Conservation (phyloP, 306 rosid species). For the Alnus glutinosa region DNA sequence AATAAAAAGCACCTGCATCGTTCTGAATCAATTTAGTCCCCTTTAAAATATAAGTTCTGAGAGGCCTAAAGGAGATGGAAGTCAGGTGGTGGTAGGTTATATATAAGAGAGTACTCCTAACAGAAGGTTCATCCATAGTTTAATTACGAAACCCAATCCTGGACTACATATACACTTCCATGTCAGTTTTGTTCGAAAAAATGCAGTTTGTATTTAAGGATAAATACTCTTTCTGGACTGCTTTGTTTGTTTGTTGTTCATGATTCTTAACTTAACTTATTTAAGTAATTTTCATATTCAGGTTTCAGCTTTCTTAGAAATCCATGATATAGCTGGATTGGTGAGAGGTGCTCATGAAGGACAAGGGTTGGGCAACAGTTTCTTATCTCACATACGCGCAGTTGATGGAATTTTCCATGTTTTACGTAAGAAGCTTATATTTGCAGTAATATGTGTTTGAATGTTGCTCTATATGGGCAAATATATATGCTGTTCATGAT, state of each 20-base stretch:
- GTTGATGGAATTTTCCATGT: conserved; percentile 99
- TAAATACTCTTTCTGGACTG: conserved; percentile 2
- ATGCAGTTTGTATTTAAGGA: background rate
- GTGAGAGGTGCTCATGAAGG: conserved; percentile 98
- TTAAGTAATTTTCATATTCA: conserved; percentile 31
- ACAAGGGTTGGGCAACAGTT: conserved; percentile 96
- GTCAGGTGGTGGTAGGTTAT: background rate
- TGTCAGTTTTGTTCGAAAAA: background rate
- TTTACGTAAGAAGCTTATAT: conserved; percentile 62
- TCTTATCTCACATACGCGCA: conserved; percentile 96
- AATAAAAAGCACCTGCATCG: background rate
- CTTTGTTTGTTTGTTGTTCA: conserved; percentile 2
- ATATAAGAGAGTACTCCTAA: background rate
- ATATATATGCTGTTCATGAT: background rate
- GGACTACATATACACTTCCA: background rate
- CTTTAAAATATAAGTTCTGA: background rate
- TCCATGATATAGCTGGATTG: conserved; percentile 96
- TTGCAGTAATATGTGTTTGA: background rate
- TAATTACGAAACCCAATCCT: background rate
- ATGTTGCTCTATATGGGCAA: background rate
- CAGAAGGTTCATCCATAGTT: background rate
- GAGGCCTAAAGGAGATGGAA: background rate
- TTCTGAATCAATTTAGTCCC: background rate
- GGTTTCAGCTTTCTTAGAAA: conserved; percentile 95
- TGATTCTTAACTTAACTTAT: conserved; percentile 5